Base-by-base conservation (phyloP, 2,329 filamentous ascomycete species). In the Colletotrichum sp. region DNA sequence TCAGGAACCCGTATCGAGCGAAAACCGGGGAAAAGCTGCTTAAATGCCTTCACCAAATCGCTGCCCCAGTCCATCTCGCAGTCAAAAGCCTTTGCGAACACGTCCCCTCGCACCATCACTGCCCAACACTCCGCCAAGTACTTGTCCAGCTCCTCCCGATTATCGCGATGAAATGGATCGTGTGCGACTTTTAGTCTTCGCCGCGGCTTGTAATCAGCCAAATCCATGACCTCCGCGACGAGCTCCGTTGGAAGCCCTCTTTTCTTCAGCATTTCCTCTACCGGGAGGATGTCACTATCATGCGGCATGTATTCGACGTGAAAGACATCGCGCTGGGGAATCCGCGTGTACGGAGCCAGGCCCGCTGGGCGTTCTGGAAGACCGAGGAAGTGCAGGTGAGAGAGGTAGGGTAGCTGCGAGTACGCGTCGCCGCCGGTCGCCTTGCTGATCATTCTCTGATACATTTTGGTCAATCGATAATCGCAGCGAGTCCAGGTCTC, bases 91-190 rank as follows among this genome's bases (percentile, higher is more conserved):
- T 24, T 26, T 2, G 48, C 16, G 22, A 68, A 60, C 13, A 81
- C 77, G 39, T 81, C 75, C 71, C 78, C 80, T 10, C 79, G 72
- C 30, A 83, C 70, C 8, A 83, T 55, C 4, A 82, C 8, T 26
- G 77, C 62, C 81, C 82, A 83, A 60, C 81, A 82, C 52, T 80
- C 80, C 59, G 66, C 79, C 8, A 83, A 63, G 66, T 82, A 82
- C 30, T 75, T 77, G 8, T 67, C 75, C 72, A 82, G 63, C 71
- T 80, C 80, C 16, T 79, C 76, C 28, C 63, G n/a, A 59, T 82
- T 80, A 1, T 68, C 68, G 8, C 10, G 34, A 34, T 80, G 78
- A 4, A 80, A 57, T 3, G 80, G 80, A 55, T 80, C 76, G 36
- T 80, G 69, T 15, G 74, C 67, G 8, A 77, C 60, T 22, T 34